Percentiles rank a stretch among this genome's conserved stretches.
Conservation (phyloP, 2,329 filamentous ascomycete species). For the Fusarium sp. region DNA sequence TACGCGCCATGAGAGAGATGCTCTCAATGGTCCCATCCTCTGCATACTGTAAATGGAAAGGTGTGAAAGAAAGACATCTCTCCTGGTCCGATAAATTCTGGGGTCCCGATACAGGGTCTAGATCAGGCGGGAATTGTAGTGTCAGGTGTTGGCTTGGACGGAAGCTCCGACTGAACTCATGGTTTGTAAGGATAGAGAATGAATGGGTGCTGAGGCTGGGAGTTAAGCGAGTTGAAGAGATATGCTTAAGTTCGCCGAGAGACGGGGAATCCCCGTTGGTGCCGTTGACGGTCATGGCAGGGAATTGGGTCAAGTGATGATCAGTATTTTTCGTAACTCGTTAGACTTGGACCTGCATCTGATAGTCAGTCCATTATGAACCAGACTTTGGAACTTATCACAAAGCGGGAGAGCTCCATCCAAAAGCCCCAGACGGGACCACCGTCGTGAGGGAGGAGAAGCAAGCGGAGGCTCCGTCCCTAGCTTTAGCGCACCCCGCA, state of each 20-base stretch:
- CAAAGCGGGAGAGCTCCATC: neutral
- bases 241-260: neutral
- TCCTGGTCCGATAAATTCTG: constrained; percentile 7
- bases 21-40: neutral
- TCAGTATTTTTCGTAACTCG: neutral
- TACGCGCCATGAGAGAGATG: neutral
- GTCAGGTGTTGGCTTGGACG: constrained; percentile 5
- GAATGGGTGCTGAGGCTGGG: constrained; percentile 2
- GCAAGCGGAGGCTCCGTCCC: constrained; percentile 3
- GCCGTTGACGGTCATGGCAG: neutral
- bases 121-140: constrained; percentile 4
- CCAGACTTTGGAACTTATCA: neutral
- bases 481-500: neutral
- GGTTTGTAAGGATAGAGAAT: neutral
- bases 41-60: neutral
- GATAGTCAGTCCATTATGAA: neutral
- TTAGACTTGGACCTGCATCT: neutral
- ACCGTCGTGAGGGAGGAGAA: neutral
- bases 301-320: neutral
- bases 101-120: constrained; percentile 8
- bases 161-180: neutral
- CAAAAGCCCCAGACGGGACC: neutral
- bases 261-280: neutral
- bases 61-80: constrained; percentile 6
- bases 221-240: constrained; percentile 11